A percentile compares a stretch with the other conserved stretches of the same genome.
Evolutionary conservation across 169 alveolate species (phyloP).

Genomic region (Plasmodium gonderi): DNA sequence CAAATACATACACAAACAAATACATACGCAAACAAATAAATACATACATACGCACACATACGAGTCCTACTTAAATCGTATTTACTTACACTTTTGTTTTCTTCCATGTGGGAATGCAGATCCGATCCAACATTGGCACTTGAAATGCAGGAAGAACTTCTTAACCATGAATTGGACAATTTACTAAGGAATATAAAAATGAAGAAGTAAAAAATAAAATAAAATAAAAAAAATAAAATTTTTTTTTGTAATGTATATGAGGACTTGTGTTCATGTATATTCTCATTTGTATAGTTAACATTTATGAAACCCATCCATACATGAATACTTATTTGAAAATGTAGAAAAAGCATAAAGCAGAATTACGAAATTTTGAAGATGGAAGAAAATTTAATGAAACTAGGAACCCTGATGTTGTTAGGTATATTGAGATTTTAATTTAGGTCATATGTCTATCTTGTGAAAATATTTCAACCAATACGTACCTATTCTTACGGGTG

Average conservation of each 20-base stretch:
- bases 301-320: no score
- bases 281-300: not conserved
- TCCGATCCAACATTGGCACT: slow-evolving; percentile 55
- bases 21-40: no score
- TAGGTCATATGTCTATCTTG: not conserved
- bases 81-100: not conserved
- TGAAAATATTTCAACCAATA: no score
- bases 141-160: slow-evolving; percentile 63
- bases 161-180: slow-evolving; percentile 52
- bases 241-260: not conserved
- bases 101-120: not conserved
- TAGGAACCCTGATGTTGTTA: slow-evolving; percentile 85
- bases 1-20: no score
- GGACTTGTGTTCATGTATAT: not conserved
- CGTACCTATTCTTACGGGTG: no score
- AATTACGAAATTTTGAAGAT: slow-evolving; percentile 74
- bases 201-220: slow-evolving; percentile 35
- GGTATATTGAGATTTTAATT: not conserved
- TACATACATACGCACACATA: no score
- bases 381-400: slow-evolving; percentile 88
- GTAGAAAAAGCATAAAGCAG: slow-evolving; percentile 49
- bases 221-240: not conserved
- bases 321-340: not conserved
- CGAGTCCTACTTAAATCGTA: no score
- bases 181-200: slow-evolving; percentile 27